Conservation (phyloP, 2,329 filamentous ascomycete species). For the Cladophialophora chaetospira region DNA sequence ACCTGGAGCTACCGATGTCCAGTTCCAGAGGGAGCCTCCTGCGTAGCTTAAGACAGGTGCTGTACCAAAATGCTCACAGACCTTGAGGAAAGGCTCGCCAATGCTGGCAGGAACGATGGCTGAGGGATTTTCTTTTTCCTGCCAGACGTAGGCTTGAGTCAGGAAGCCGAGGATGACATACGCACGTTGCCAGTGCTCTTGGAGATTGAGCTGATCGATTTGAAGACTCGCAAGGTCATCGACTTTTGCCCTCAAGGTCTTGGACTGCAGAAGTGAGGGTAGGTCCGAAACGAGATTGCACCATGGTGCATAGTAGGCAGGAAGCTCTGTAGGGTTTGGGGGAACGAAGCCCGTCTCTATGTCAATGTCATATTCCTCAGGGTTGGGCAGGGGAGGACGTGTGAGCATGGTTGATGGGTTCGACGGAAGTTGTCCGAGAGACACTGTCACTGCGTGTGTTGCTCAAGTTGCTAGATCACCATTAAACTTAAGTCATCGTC, state of each 20-base stretch:
- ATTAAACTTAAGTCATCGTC: neutral
- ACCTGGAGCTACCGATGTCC: neutral
- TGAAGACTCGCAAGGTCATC: conserved; percentile 3
- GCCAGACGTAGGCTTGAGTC: conserved; percentile 18
- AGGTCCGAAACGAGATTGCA: conserved; percentile 7
- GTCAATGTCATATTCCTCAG: conserved; percentile 15
- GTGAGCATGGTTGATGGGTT: conserved; percentile 2
- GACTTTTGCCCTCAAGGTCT: neutral
- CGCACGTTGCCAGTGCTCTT: conserved; percentile 17
- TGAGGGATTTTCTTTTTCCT: conserved; percentile 5
- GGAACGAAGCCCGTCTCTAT: conserved; percentile 11
- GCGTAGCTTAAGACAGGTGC: conserved; percentile 20
- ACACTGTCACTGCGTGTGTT: neutral
- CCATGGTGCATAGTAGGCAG: conserved; percentile 20
- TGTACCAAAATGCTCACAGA: conserved; percentile 18
- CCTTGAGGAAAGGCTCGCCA: conserved; percentile 14
- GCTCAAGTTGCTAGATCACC: neutral
- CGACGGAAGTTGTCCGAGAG: neutral
- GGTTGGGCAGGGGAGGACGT: neutral
- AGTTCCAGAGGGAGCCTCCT: conserved; percentile 20
- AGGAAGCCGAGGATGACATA: conserved; percentile 19
- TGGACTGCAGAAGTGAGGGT: conserved; percentile 7
- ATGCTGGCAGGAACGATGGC: conserved; percentile 11
- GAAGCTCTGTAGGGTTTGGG: neutral
- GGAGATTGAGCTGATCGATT: neutral